Conservation (phyloP, 108 stramenopile species). For the Skeletonema grethae region DNA sequence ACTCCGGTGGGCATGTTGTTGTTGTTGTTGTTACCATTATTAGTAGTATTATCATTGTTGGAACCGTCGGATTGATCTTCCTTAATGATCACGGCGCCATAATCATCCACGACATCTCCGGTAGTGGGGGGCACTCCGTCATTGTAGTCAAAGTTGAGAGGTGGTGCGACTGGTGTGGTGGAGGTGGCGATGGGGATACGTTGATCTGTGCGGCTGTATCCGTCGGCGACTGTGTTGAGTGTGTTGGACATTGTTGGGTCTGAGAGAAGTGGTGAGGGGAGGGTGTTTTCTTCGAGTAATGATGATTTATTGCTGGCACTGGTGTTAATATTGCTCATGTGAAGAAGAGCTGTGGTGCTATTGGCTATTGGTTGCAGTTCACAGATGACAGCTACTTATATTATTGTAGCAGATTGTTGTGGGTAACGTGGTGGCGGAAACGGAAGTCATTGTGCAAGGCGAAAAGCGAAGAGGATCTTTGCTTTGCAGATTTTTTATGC, state of each 20-base stretch:
- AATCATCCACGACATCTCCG: neutral
- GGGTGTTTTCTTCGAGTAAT: neutral
- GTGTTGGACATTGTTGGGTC: constrained; percentile 1
- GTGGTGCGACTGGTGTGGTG: constrained; percentile 44
- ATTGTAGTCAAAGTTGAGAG: constrained; percentile 47
- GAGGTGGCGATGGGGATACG: constrained; percentile 44
- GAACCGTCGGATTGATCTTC: neutral
- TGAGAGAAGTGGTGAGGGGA: neutral
- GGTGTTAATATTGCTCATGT: neutral
- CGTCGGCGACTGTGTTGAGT: constrained; percentile 41
- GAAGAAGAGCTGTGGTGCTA: neutral
- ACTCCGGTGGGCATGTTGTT: constrained; percentile 12
- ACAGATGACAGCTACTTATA: too few species aligned
- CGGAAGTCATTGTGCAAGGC: too few species aligned
- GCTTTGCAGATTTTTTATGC: too few species aligned
- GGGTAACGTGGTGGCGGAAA: too few species aligned
- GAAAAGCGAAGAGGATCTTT: too few species aligned
- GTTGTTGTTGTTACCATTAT: neutral
- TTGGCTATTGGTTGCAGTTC: neutral
- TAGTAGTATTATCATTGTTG: neutral
- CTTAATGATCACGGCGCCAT: constrained; percentile 15
- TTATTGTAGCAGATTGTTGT: too few species aligned
- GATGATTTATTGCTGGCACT: too few species aligned
- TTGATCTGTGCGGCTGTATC: constrained; percentile 51
- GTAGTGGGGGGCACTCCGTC: constrained; percentile 23